Evolutionary conservation across 805 yeast species (phyloP).

Genomic region (Pichia nanzhaoensis): DNA sequence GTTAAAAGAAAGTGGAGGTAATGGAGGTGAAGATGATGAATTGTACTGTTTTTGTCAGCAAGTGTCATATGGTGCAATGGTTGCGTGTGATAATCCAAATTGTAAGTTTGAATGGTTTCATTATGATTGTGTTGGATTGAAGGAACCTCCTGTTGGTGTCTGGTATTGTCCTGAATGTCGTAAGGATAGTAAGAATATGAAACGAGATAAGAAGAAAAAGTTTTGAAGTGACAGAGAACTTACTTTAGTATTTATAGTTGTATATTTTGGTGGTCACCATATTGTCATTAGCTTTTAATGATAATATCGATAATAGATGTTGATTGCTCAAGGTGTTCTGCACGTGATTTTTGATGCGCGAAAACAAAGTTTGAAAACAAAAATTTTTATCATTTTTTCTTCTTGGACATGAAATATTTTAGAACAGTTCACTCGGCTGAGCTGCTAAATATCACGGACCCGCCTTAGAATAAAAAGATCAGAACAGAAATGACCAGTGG

Average conservation of each 20-base stretch:
- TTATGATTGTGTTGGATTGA: constrained; percentile 80
- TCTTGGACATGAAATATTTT: not conserved
- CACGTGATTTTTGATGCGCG: too few relatives aligned
- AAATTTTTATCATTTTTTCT: not conserved
- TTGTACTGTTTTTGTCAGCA: constrained; percentile 89
- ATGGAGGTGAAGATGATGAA: constrained; percentile 54
- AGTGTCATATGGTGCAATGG: constrained; percentile 72
- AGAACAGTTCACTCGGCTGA: not conserved
- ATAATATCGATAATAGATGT: too few relatives aligned
- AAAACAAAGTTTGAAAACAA: too few relatives aligned
- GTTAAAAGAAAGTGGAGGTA: constrained; percentile 11
- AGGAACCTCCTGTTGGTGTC: constrained; percentile 88
- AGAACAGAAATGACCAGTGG: too few relatives aligned
- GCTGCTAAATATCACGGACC: too few relatives aligned
- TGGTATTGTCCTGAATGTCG: constrained; percentile 95
- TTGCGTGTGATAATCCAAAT: constrained; percentile 55
- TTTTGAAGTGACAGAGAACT: not conserved
- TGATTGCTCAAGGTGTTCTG: too few relatives aligned
- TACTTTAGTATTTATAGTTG: too few relatives aligned
- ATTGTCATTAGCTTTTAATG: too few relatives aligned
- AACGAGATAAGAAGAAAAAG: constrained; percentile 7
- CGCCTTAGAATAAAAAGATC: too few relatives aligned
- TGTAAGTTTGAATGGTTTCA: constrained; percentile 61
- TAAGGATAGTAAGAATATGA: constrained; percentile 15
- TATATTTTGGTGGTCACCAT: too few relatives aligned